Conservation (phyloP, 495 filamentous ascomycete genomes). For the Oidiodendron maius region DNA sequence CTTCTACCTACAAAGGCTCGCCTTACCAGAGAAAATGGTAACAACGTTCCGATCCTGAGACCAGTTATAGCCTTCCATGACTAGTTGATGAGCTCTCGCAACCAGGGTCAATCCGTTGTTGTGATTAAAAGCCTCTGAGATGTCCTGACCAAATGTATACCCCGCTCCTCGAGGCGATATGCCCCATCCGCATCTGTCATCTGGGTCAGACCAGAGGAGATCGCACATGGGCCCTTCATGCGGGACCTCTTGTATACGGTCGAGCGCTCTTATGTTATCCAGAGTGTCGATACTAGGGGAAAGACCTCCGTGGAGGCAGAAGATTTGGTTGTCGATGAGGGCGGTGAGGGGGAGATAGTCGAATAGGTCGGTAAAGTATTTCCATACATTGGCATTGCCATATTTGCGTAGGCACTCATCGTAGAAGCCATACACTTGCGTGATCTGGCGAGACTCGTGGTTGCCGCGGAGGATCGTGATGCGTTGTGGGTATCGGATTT, state of each 20-base stretch:
- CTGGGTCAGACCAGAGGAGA: slow-evolving; percentile 94
- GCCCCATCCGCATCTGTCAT: slow-evolving; percentile 97
- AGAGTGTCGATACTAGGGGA: slow-evolving; percentile 96
- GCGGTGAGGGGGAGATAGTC: slow-evolving; percentile 98
- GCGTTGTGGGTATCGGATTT: slow-evolving; percentile 92
- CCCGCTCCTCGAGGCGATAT: slow-evolving; percentile 95
- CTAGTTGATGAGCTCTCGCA: slow-evolving; percentile 91
- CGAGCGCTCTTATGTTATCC: slow-evolving; percentile 93
- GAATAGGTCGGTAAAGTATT: slow-evolving; percentile 98
- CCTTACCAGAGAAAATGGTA: slow-evolving; percentile 81
- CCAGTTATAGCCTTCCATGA: slow-evolving; percentile 99
- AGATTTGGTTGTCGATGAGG: slow-evolving; percentile 99
- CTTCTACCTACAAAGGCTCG: slow-evolving; percentile 10
- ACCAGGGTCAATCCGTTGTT: slow-evolving; percentile 98
- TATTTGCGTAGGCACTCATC: slow-evolving; percentile 97
- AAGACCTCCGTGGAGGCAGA: slow-evolving; percentile 95
- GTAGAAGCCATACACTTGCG: slow-evolving; percentile 96
- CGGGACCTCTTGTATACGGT: slow-evolving; percentile 96
- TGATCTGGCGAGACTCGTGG: slow-evolving; percentile 96
- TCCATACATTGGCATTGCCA: slow-evolving; percentile 98
- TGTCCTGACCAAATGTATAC: slow-evolving; percentile 99
- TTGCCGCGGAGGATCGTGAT: slow-evolving; percentile 97
- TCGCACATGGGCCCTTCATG: slow-evolving; percentile 99
- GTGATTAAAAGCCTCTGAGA: slow-evolving; percentile 99
- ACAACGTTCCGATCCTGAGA: slow-evolving; percentile 96